Evolutionary conservation across 164 flowering plant genomes (phyloP), one percentile per base, ranked within the genome.

Genomic region (Umbellularia californica): DNA sequence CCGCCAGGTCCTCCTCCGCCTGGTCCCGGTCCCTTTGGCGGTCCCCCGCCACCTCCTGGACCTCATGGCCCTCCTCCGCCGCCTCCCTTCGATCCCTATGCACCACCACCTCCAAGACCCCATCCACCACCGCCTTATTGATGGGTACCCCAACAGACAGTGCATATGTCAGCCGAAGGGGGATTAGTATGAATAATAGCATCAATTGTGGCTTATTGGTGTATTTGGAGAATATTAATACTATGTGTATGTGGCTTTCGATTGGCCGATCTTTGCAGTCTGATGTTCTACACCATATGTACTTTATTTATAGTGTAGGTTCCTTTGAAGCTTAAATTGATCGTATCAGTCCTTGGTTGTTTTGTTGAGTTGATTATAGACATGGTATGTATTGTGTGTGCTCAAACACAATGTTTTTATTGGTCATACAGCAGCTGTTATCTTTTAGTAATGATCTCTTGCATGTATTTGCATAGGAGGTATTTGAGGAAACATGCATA

Each of bases 81-180:
- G 1, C 71, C 58, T 9, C 27, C 24, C 10, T 67, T 28, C 28
- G 51, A 47, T 10, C 71, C 71, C 7, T 69, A 19, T 22, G 71
- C 52, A 7, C 71, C 71, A 2, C 71, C 50, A 3, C 75, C 67
- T 3, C 33, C 69, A 72, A 35, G 75, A 14, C 71, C 22, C 19
- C 33, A n/a, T 3, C 55, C 64, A 1, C 66, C 27, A 55, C 51
- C 71, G 19, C 62, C 76, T 58, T 69, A 64, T 28, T 63, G 50
- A 75, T 20, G 84, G 75, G 82, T 84, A 86, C 47, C 50, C 70
- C 72, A 77, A 72, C 70, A 80, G 76, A 65, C 58, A 41, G 10
- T 41, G 70, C 69, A 69, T 65, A 69, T 65, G 75, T 82, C 77
- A 79, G 82, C 72, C 69, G 5, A 25, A 20, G 69, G 17, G 17